Evolutionary conservation across 495 filamentous ascomycete genomes (phyloP), one percentile per base, ranked within the genome.

Genomic region (Aspergillus carlsbadensis): DNA sequence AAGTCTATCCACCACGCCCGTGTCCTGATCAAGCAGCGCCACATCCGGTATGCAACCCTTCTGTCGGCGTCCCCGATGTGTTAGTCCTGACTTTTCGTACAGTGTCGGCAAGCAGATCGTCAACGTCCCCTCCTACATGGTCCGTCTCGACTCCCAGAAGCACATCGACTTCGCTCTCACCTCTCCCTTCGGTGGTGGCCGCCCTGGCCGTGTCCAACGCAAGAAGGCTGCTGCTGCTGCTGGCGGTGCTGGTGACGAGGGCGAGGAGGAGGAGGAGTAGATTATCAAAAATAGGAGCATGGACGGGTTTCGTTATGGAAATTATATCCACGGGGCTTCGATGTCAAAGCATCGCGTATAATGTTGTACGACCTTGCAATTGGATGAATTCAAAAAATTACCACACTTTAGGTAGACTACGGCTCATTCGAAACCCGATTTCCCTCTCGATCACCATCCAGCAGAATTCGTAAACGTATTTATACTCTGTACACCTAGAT

Each of bases 1-100:
- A 98, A 98, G 88, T 95, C 90, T 57, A 97, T 98, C 82, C 94
- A 98, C 84, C 94, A 98, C 82, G 94, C 94, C 63, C 93, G 94
- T 88, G 94, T 98, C 73, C 84, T 98, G 63, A 98, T 98, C 82
- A 90, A 89, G 76, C 94, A 98, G 82, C 86, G 94, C 65, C 94
- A 98, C 82, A 98, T 98, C 80, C 94, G 94, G 81, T 84, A 73
- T 48, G 74, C 44, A 15, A 20, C 10, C 18, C 52, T 17, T 7
- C 29, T 1, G 22, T 1, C 10, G 10, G n/a, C 15, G 42, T 20
- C 20, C 41, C 10, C 15, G 13, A 22, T 10, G 17, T 5, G 35
- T 17, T 10, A 8, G 37, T 15, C 21, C 26, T 18, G 8, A 36
- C 35, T 8, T 46, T 41, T 17, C 39, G 62, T 61, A 65, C 34